Conservation (phyloP, 768 basidiomycete species). For the Hypholoma sublateritium region DNA sequence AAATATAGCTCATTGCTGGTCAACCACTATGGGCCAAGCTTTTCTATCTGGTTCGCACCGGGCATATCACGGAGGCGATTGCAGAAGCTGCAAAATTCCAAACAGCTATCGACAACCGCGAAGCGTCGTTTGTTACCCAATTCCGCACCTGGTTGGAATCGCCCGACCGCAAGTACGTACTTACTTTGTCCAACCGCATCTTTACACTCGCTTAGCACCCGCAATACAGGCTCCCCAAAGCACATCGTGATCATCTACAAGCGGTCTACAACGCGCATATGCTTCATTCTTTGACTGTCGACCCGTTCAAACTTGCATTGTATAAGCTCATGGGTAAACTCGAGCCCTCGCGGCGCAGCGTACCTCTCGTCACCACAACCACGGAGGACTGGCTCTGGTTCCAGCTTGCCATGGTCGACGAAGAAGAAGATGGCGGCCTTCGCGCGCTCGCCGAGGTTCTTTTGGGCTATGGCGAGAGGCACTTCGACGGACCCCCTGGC, state of each 20-base stretch:
- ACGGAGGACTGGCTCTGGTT: slow-evolving; percentile 99
- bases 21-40: slow-evolving; percentile 92
- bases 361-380: slow-evolving; percentile 82
- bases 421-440: slow-evolving; percentile 79
- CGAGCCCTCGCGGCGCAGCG: slow-evolving; percentile 77
- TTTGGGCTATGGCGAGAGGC: slow-evolving; percentile 76
- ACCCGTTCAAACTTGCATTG: slow-evolving; percentile 94
- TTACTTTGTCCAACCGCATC: background rate
- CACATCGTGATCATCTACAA: slow-evolving; percentile 78
- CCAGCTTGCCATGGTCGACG: slow-evolving; percentile 88
- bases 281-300: slow-evolving; percentile 82
- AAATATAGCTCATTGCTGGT: slow-evolving; percentile 70
- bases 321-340: slow-evolving; percentile 95
- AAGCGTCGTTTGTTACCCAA: slow-evolving; percentile 79
- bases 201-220: background rate
- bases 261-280: slow-evolving; percentile 84
- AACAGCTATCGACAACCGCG: slow-evolving; percentile 70
- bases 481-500: slow-evolving; percentile 70
- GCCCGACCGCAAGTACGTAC: slow-evolving; percentile 67
- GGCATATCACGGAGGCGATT: slow-evolving; percentile 79
- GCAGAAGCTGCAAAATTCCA: slow-evolving; percentile 72
- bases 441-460: slow-evolving; percentile 73
- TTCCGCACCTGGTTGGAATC: slow-evolving; percentile 85
- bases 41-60: slow-evolving; percentile 90
- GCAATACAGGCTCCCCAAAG: slow-evolving; percentile 58